These are phyloP conservation scores for Vitis rupestris DNA, from an alignment of 164 flowering plant genomes.

Conservation along the genomic window DNA sequence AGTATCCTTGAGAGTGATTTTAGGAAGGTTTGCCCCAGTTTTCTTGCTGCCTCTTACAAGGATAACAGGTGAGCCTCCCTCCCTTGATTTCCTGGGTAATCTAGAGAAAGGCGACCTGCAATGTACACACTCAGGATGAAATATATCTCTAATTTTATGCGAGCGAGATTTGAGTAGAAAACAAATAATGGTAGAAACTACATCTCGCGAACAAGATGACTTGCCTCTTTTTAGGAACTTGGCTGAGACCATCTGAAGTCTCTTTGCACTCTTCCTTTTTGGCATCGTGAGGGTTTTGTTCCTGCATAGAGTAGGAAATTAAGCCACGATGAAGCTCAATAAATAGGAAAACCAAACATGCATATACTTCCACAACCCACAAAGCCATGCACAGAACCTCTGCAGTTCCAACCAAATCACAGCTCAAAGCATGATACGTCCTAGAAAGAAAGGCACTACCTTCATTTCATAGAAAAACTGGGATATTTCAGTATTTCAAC, in stretches of 20 bases:
- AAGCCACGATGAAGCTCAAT: too few species aligned
- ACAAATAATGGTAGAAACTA: background rate
- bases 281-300: constrained; percentile 14
- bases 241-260: constrained; percentile 14
- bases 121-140: background rate
- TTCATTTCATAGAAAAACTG: background rate
- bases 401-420: background rate
- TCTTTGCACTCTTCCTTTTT: constrained; percentile 12
- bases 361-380: background rate
- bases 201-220: constrained; percentile 9
- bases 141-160: background rate
- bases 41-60: constrained; percentile 25
- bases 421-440: background rate
- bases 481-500: background rate
- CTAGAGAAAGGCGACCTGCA: constrained; percentile 26
- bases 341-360: background rate
- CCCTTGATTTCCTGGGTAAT: constrained; percentile 24
- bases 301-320: constrained; percentile 20
- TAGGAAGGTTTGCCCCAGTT: constrained; percentile 10
- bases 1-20: constrained; percentile 10
- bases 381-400: background rate
- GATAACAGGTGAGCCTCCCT: constrained; percentile 22
- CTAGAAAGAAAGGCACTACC: background rate
- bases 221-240: constrained; percentile 37
- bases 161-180: background rate